Base-by-base conservation (phyloP, 768 basidiomycete species). In the Candolleomyces aberdarensis region DNA sequence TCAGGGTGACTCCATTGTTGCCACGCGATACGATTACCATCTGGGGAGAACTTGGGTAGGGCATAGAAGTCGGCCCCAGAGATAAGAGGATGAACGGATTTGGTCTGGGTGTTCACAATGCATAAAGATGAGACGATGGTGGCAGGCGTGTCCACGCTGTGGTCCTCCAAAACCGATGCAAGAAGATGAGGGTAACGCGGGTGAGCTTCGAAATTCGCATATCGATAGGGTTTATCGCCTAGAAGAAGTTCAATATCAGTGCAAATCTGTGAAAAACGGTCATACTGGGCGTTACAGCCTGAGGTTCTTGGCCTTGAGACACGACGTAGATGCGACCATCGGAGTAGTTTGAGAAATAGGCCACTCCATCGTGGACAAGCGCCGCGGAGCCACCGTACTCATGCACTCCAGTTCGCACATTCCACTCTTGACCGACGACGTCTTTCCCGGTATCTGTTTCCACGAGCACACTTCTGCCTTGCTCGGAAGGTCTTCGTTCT, bases 31-130 rank as follows among this genome's bases (percentile, higher is more conserved):
- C 75, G 77, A 40, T 70, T 74, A 0, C 88, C 89, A 62, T 86
- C 80, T 0, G 85, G 81, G 32, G 84, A 84, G 74, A 88, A 86
- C 29, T 70, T 72, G 0, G 88, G 85, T 1, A 77, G 29, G 80
- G 86, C 78, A 70, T 92, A 94, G 74, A 93, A 93, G 67, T 92
- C 89, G 5, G 84, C 83, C 6, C 87, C 89, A 0, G 77, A 72
- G 1, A 74, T 52, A 44, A 92, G 71, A 5, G 80, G 71, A 7
- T 75, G 70, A 1, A 88, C 69, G 0, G 72, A 71, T 63, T 81
- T 78, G 4, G 76, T 72, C 2, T 64, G 59, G 0, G 79, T 78
- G 69, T 88, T 75, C 65, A 93, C 80, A 57, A 86, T 66, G 56
- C 78, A 78, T 39, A 94, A 80, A 0, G 78, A 78, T 59, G 81